A percentile compares a stretch with the other conserved stretches of the same genome.
Conservation (phyloP, 2,329 filamentous ascomycete species). For the Trichoderma aggressivum region DNA sequence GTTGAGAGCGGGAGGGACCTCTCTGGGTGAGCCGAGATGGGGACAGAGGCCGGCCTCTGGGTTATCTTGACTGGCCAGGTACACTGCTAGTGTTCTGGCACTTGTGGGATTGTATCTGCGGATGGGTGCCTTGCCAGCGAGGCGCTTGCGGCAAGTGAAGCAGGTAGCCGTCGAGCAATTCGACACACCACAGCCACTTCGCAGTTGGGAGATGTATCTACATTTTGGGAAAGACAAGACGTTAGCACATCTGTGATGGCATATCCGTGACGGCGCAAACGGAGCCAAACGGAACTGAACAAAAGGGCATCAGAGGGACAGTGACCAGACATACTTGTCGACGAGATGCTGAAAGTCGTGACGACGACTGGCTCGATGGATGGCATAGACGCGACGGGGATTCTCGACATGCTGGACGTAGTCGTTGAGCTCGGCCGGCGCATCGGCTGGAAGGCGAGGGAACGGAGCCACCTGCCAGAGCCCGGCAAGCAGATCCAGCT, state of each 20-base stretch:
- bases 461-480: conserved; percentile 62
- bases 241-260: background rate
- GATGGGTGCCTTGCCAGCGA: conserved; percentile 64
- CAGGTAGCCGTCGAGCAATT: conserved; percentile 74
- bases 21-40: conserved; percentile 41
- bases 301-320: background rate
- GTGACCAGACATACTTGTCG: conserved; percentile 51
- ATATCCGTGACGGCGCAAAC: too few relatives aligned
- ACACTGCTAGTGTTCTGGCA: conserved; percentile 75
- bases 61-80: conserved; percentile 76
- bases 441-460: conserved; percentile 56
- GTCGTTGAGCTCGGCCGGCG: conserved; percentile 55
- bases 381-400: conserved; percentile 57
- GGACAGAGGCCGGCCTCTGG: conserved; percentile 68
- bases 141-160: conserved; percentile 70
- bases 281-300: background rate
- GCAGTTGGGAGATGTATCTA: conserved; percentile 78
- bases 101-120: conserved; percentile 78
- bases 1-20: conserved; percentile 44
- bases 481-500: conserved; percentile 51
- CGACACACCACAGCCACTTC: conserved; percentile 69
- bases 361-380: conserved; percentile 58
- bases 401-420: conserved; percentile 58
- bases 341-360: conserved; percentile 65
- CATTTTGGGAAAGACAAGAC: background rate